These are phyloP conservation scores for Mortierella sp. DNA, from an alignment of 371 early-diverging fungal genomes.

Conservation along the genomic window DNA sequence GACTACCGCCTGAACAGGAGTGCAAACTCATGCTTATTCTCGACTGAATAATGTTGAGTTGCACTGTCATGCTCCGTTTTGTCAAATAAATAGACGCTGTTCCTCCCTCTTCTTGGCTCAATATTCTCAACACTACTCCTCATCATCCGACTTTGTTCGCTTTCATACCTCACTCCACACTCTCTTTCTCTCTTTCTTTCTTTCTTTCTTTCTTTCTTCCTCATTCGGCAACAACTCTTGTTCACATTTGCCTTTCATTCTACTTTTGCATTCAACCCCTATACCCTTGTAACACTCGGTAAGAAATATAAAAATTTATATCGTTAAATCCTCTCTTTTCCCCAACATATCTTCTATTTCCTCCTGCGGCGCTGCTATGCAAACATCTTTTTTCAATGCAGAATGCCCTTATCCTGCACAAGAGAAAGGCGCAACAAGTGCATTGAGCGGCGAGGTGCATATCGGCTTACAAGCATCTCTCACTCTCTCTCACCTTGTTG, in stretches of 20 bases:
- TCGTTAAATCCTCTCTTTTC: not conserved
- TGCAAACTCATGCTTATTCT: constrained; percentile 5
- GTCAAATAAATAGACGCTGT: constrained; percentile 12
- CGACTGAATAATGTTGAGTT: constrained; percentile 5
- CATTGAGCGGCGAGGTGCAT: not conserved
- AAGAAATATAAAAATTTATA: not conserved
- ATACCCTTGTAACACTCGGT: constrained; percentile 7
- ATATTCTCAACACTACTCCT: not conserved
- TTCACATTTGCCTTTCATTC: not conserved
- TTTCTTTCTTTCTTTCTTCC: not conserved
- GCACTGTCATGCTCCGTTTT: constrained; percentile 8
- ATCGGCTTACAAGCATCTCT: not conserved
- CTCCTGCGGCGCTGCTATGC: not conserved
- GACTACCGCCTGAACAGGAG: constrained; percentile 6
- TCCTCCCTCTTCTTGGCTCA: not conserved
- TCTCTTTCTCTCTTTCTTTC: not conserved
- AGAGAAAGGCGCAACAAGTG: not conserved
- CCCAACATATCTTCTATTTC: not conserved
- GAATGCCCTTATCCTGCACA: not conserved
- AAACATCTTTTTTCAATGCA: not conserved
- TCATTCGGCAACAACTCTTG: not conserved
- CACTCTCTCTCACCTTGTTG: not conserved
- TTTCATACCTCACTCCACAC: not conserved
- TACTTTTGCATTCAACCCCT: not conserved
- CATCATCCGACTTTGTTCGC: constrained; percentile 1